Evolutionary conservation across 164 flowering plant species (phyloP).

Genomic region (Berberis thunbergii): DNA sequence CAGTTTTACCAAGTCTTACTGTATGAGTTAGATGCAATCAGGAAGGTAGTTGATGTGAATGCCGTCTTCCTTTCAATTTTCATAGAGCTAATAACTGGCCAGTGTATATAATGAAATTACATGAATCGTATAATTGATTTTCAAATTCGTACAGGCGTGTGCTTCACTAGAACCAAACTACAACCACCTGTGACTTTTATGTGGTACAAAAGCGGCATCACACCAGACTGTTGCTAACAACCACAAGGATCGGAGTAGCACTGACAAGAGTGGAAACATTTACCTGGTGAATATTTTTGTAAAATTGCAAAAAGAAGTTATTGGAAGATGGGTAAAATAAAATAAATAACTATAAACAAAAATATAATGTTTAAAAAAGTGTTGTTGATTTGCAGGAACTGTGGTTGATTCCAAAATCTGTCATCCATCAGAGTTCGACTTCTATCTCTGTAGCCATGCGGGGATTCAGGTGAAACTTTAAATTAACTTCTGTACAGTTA

Average conservation of each 20-base stretch:
- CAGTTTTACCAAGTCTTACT: conserved; percentile 84
- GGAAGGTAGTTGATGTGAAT: conserved; percentile 40
- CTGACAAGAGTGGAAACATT: conserved; percentile 78
- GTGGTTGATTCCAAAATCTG: conserved; percentile 86
- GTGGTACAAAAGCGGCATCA: conserved; percentile 93
- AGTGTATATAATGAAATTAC: background rate
- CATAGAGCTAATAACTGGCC: no score
- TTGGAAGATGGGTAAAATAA: no score
- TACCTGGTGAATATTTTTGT: conserved; percentile 47
- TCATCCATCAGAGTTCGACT: conserved; percentile 90
- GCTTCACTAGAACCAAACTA: conserved; percentile 80
- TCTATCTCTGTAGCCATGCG: conserved; percentile 94
- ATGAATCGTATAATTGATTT: background rate
- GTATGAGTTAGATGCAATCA: conserved; percentile 74
- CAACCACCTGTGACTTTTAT: conserved; percentile 86
- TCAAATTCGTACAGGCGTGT: conserved; percentile 57
- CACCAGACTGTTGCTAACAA: conserved; percentile 71
- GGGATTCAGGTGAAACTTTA: conserved; percentile 65
- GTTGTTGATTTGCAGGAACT: conserved; percentile 44
- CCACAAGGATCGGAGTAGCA: conserved; percentile 58
- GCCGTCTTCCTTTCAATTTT: background rate
- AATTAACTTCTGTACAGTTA: background rate
- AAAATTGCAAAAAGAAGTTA: background rate
- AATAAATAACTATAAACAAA: background rate
- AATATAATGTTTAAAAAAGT: background rate